Base-by-base conservation (phyloP, 805 yeast species). In the Metschnikowia noctiluminum region DNA sequence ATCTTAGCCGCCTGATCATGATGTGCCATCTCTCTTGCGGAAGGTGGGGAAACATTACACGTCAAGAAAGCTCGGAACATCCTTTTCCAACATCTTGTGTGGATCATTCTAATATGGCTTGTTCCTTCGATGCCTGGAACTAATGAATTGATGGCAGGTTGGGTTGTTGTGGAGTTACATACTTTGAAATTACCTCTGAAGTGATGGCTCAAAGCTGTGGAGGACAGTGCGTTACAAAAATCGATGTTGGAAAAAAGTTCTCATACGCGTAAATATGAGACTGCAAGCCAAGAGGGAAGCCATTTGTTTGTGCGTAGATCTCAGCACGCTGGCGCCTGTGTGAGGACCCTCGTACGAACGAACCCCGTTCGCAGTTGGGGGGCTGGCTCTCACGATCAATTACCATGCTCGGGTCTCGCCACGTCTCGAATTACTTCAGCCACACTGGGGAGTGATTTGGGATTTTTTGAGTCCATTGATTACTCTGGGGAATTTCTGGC, bases 201-300 rank as follows among this genome's bases (percentile, higher is more conserved):
- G 48, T 40, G 44, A 49, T 35, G 38, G 42, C 38, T 42, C 37
- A 41, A 15, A 28, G 34, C 34, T 43, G 21, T 21, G 30, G 37
- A 14, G 45, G 9, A 31, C 43, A 28, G 45, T 41, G 49, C 49
- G 49, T 38, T 50, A 52, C 58, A 54, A 53, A 56, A 51, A 46
- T 46, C 50, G 59, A 53, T 56, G 57, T 49, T 55, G 54, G 56
- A 56, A 59, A 59, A 60, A 59, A 59, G 55, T 58, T 56, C 59
- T 53, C 39, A 49, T 37, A 50, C 53, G 63, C 49, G 63, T 60
- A 60, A 59, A 42, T 42, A 12, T 49, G 55, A 40, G 60, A 41
- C 55, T 46, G 58, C 49, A 35, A 7, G 15, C 35, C 28, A 15
- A 5, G 14, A n/a, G 7, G 11, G 9, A n/a, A 13, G 9, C 6